A percentile compares a stretch with the other conserved stretches of the same genome.
These are phyloP conservation scores for Athelia psychrophila DNA, from an alignment of 1,284 basidiomycete species.

Conservation along the genomic window DNA sequence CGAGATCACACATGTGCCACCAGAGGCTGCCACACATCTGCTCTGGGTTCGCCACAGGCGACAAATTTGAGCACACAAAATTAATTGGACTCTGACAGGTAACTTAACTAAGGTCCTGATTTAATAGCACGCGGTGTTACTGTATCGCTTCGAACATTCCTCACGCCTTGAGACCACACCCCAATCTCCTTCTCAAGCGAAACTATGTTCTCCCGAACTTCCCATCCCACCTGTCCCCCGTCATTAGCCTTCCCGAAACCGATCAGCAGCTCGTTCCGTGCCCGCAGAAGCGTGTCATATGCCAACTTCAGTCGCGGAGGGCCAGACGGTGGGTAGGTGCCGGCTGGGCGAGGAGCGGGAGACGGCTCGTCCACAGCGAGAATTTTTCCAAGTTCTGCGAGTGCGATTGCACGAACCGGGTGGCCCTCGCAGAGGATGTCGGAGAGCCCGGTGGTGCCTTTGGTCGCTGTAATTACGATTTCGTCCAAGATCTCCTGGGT, in stretches of 20 bases:
- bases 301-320: slow-evolving; percentile 59
- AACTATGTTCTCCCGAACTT: slow-evolving; percentile 52
- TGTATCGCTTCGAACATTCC: slow-evolving; percentile 42
- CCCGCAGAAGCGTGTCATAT: slow-evolving; percentile 58
- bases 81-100: no score
- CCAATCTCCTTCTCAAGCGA: slow-evolving; percentile 66
- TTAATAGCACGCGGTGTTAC: neutral
- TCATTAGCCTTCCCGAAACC: slow-evolving; percentile 62
- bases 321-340: slow-evolving; percentile 62
- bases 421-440: slow-evolving; percentile 65
- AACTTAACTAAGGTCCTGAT: no score
- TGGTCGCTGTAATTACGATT: slow-evolving; percentile 54
- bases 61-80: no score
- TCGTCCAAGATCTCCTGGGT: slow-evolving; percentile 61
- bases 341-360: slow-evolving; percentile 21
- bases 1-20: no score
- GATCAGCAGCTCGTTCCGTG: slow-evolving; percentile 54
- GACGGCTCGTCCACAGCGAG: slow-evolving; percentile 71
- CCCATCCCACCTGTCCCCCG: slow-evolving; percentile 59
- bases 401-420: slow-evolving; percentile 73
- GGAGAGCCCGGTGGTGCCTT: slow-evolving; percentile 54
- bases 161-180: slow-evolving; percentile 58
- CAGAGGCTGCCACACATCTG: no score
- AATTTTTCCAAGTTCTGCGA: slow-evolving; percentile 81
- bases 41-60: no score